phyloP scores from a whole-genome alignment of 345 rosid species.

The Cardamine chenopodiifolia region DNA sequence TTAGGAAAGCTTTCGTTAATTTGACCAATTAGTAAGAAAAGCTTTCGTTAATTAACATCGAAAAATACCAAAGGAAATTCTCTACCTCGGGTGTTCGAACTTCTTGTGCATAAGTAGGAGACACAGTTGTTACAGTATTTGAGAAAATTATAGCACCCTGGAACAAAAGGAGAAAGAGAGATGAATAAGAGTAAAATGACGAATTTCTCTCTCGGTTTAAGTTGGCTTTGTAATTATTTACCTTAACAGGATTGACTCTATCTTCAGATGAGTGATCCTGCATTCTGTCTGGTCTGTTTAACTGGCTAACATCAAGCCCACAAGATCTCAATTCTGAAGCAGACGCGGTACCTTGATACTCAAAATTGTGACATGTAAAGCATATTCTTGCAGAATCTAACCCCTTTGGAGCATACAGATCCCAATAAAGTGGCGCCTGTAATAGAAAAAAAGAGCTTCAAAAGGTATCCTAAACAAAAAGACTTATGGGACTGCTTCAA shows the following conservation, averaged over 20 bases:
- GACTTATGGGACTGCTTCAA: not conserved
- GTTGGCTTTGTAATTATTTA: slow-evolving; percentile 31
- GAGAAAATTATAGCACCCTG: slow-evolving; percentile 98
- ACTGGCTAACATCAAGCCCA: slow-evolving; percentile 83
- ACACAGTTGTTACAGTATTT: slow-evolving; percentile 94
- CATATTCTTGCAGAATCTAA: slow-evolving; percentile 92
- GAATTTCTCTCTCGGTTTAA: not conserved
- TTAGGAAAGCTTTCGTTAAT: not conserved
- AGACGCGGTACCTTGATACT: slow-evolving; percentile 93
- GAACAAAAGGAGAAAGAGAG: slow-evolving; percentile 29
- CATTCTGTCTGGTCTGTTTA: slow-evolving; percentile 96
- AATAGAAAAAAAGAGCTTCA: not conserved
- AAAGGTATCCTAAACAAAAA: slow-evolving; percentile 26
- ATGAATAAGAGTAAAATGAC: not conserved
- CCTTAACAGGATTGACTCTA: slow-evolving; percentile 89
- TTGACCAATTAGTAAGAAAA: no score
- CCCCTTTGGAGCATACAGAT: slow-evolving; percentile 88
- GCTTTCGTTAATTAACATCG: not conserved
- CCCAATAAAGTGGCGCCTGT: slow-evolving; percentile 98
- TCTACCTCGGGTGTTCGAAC: slow-evolving; percentile 89
- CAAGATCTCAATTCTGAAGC: slow-evolving; percentile 87
- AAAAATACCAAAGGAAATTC: not conserved
- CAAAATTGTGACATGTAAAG: slow-evolving; percentile 98
- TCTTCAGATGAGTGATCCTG: slow-evolving; percentile 81
- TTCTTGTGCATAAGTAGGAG: slow-evolving; percentile 96